phyloP scores from a whole-genome alignment of 768 basidiomycete species.

The Cyclocybe aegerita region DNA sequence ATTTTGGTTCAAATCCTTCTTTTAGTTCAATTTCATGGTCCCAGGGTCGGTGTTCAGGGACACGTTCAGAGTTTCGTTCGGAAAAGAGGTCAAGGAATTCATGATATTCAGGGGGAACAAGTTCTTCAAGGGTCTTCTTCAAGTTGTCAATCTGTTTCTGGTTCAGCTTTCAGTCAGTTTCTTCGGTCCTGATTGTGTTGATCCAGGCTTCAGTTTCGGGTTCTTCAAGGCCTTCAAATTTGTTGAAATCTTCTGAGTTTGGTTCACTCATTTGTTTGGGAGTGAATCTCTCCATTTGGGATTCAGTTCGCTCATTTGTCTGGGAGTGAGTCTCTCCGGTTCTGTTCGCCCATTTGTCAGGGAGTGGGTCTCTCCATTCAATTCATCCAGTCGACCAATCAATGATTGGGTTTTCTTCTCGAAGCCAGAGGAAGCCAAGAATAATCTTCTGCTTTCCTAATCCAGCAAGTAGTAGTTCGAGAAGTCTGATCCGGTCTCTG shows the following conservation, averaged over 20 bases:
- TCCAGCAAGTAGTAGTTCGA: not conserved
- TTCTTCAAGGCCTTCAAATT: not conserved
- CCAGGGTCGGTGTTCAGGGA: not conserved
- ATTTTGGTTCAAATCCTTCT: not conserved
- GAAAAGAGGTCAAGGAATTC: conserved; percentile 7
- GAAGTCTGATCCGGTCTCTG: not conserved
- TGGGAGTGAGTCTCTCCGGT: no score
- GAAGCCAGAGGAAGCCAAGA: conserved; percentile 5
- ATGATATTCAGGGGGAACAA: conserved; percentile 3
- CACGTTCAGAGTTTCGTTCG: conserved; percentile 1
- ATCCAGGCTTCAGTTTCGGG: not conserved
- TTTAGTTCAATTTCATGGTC: conserved; percentile 8
- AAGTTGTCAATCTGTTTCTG: not conserved
- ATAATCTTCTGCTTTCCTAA: conserved; percentile 10
- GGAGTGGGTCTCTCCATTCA: not conserved
- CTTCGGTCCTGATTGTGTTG: not conserved
- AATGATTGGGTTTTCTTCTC: conserved; percentile 7
- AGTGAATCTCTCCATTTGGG: not conserved
- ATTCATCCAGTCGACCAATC: conserved; percentile 5
- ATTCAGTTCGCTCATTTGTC: no score
- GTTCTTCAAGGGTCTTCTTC: not conserved
- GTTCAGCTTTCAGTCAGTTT: no score
- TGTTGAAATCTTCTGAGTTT: not conserved
- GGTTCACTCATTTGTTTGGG: not conserved
- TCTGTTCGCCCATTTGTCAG: no score